Evolutionary conservation across 805 yeast species (phyloP), one percentile per base, ranked within the genome.

Genomic region (Scheffersomyces spartinae): DNA sequence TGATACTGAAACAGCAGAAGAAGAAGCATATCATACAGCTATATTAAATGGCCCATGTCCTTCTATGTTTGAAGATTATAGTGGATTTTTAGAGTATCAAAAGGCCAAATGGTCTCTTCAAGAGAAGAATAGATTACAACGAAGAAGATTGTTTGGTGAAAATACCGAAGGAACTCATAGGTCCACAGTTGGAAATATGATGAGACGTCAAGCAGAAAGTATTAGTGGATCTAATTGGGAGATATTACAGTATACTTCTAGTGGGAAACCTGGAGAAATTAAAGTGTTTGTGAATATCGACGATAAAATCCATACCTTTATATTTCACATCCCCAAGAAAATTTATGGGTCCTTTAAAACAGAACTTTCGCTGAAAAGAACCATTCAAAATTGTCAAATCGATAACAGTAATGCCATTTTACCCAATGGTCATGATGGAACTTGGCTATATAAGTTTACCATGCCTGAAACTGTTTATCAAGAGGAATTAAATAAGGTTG

Each of bases 51-150:
- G 67, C 1, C 52, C 61, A 3, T 73, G 81, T 45, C 93, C 93
- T 1, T 64, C 73, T 5, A 75, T 79, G 49, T 52, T 59, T 1
- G 74, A 60, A 9, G 85, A 81, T 39, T 81, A 81, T 49, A 65
- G 47, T 10, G 77, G 68, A 0, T 81, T 79, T 57, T 57, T 91
- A 31, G 52, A 55, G 16, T 80, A 80, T 42, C 88, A 81, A 49
- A 85, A 88, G 48, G 65, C 73, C n/a, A 82, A 82, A 43, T 91
- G 99, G 99, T 69, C 57, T 25, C 57, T 72, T 8, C 94, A 84
- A 45, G 65, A 68, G n/a, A 69, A 70, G 33, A 79, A 77, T 32
- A 66, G 84, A 38, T 67, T 64, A 27, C 69, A 93, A 41, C 67
- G 96, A 43, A 64, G 64, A 28, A 75, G 73, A 35, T 50, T 93